These are phyloP conservation scores for Penicillium fuscoglaucum DNA, from an alignment of 2,329 filamentous ascomycete species.

Conservation along the genomic window DNA sequence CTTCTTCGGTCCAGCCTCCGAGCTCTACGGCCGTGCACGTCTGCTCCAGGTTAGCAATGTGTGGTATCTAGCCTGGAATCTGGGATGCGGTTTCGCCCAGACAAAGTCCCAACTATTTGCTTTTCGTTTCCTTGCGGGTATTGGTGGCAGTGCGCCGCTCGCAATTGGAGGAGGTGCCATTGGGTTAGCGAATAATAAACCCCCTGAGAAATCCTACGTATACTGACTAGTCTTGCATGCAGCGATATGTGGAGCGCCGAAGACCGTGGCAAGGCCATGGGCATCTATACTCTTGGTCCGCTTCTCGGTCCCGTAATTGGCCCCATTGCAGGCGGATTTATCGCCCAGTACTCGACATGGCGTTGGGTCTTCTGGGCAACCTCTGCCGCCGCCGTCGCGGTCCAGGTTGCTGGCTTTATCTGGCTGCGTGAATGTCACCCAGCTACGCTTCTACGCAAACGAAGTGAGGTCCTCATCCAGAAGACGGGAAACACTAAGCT, in stretches of 20 bases:
- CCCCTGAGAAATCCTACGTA: background rate
- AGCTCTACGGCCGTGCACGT: conserved; percentile 53
- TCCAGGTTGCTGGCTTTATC: conserved; percentile 60
- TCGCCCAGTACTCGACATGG: conserved; percentile 63
- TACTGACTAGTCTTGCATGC: conserved; percentile 25
- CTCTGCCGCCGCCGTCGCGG: conserved; percentile 58
- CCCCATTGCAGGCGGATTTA: conserved; percentile 63
- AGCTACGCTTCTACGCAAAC: conserved; percentile 59
- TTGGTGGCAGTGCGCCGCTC: conserved; percentile 9
- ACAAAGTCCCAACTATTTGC: conserved; percentile 53
- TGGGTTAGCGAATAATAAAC: background rate
- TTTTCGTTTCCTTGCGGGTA: conserved; percentile 51
- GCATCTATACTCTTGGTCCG: conserved; percentile 59
- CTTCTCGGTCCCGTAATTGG: conserved; percentile 63
- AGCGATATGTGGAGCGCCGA: conserved; percentile 41
- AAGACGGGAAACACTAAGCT: background rate
- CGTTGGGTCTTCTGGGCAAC: conserved; percentile 69
- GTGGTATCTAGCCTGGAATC: conserved; percentile 55
- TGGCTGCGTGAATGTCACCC: conserved; percentile 63
- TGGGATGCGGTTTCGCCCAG: conserved; percentile 56
- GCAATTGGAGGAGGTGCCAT: conserved; percentile 1
- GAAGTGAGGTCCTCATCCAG: conserved; percentile 33
- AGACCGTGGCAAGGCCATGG: conserved; percentile 60
- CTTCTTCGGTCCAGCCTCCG: conserved; percentile 50
- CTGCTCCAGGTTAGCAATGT: conserved; percentile 54